Base-by-base conservation (phyloP, 2,329 filamentous ascomycete species). In the Sphaceloma murrayae region DNA sequence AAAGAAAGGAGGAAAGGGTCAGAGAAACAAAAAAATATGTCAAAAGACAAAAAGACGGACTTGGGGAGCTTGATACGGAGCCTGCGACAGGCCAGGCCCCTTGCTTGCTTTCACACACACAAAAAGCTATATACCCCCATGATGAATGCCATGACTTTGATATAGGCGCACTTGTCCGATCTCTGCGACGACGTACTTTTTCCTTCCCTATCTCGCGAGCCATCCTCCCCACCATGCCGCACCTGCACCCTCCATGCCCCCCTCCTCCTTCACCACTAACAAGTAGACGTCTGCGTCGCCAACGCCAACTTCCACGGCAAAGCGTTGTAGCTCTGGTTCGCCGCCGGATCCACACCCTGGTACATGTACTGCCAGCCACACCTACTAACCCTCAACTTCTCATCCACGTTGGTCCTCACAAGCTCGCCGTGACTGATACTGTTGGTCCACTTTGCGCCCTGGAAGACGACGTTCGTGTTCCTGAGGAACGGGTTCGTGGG, bases 401-500 rank as follows among this genome's bases (percentile, higher is more conserved):
- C 62, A 48, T 66, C 63, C n/a, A 58, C 55, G 4, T 57, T 42
- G 0, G 49, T 56, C 8, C 64, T 49, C 2, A 67, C 49, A 19
- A 60, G 38, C 51, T 61, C 58, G 11, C 58, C 57, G 45, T 62
- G 58, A 45, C 55, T 58, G 44, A 61, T 60, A 33, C 54, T 58
- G 47, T 52, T 57, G 0, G 62, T 64, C 64, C 64, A 67, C 8
- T 53, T 47, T 1, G 48, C 54, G 0, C 59, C 57, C 3, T 48
- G 51, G 48, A 67, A 67, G 22, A 32, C 49, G 1, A 65, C 63
- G 48, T 67, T 66, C 9, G 51, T 58, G n/a, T 53, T 52, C 3
- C 63, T 49, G 29, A 60, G 54, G 50, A 66, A 67, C 1, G 64
- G 63, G 42, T 63, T 58, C 3, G 51, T 48, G 47, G 66, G 60